Percentiles rank a stretch among this genome's conserved stretches.
Evolutionary conservation across 129 eudicot genomes (phyloP).

Genomic region (Pittosporum tobira): DNA sequence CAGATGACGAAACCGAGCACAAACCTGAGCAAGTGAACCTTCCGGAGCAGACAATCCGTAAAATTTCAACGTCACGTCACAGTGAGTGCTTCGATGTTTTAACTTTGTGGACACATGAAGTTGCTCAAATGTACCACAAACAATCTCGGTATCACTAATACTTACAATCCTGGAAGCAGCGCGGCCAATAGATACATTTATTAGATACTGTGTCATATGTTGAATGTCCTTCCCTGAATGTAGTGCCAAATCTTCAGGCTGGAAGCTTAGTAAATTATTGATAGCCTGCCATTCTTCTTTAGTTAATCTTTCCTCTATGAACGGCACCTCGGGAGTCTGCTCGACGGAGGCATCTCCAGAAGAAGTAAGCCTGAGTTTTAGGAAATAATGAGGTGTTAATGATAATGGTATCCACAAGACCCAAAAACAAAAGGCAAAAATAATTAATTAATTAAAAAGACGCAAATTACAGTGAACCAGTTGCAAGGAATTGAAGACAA

Average conservation of each 20-base stretch:
- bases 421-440: neutral
- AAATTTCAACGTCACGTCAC: constrained; percentile 71
- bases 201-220: constrained; percentile 61
- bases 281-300: constrained; percentile 98
- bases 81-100: constrained; percentile 65
- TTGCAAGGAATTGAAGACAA: constrained; percentile 5
- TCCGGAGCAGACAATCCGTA: constrained; percentile 94
- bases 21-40: constrained; percentile 94
- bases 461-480: neutral
- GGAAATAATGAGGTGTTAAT: constrained; percentile 10
- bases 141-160: constrained; percentile 54
- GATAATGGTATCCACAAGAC: neutral
- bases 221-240: constrained; percentile 65
- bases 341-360: constrained; percentile 33
- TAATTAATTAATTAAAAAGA: too few relatives aligned
- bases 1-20: neutral
- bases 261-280: constrained; percentile 81
- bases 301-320: constrained; percentile 55
- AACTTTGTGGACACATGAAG: constrained; percentile 73
- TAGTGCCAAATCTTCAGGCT: constrained; percentile 63
- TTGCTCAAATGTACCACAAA: constrained; percentile 94
- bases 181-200: constrained; percentile 65
- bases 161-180: constrained; percentile 85
- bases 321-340: constrained; percentile 43
- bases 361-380: constrained; percentile 49